Conservation (phyloP, 2,329 filamentous ascomycete species). For the Penicillium corylophilum region DNA sequence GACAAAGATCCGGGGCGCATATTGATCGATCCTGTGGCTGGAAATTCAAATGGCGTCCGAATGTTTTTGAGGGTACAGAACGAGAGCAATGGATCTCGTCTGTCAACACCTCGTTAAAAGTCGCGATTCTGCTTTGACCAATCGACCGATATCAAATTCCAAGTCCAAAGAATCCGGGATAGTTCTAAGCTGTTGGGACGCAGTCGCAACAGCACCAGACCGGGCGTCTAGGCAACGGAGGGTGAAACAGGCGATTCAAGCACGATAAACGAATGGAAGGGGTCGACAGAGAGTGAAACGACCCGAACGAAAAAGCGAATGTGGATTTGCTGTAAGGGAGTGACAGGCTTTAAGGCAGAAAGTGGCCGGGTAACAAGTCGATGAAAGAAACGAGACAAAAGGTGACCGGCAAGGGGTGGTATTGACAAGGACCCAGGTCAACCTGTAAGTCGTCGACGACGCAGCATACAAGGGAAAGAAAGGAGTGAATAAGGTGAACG, state of each 20-base stretch:
- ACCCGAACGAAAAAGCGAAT: constrained; percentile 17
- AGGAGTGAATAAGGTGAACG: constrained; percentile 28
- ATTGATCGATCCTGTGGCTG: constrained; percentile 14
- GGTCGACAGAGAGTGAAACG: constrained; percentile 19
- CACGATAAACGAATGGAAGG: constrained; percentile 24
- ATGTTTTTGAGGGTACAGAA: constrained; percentile 16
- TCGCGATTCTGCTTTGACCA: background rate
- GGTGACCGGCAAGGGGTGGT: constrained; percentile 22
- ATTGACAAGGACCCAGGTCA: constrained; percentile 24
- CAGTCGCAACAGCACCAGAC: constrained; percentile 15
- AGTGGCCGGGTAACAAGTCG: constrained; percentile 10
- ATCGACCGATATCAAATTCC: background rate
- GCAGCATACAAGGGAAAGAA: constrained; percentile 20
- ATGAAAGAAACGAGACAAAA: constrained; percentile 1
- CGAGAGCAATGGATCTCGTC: constrained; percentile 18
- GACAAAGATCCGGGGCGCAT: constrained; percentile 34
- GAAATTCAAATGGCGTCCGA: constrained; percentile 4
- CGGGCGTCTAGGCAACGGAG: constrained; percentile 22
- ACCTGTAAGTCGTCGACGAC: constrained; percentile 14
- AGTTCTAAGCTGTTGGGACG: constrained; percentile 8
- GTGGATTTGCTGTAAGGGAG: constrained; percentile 18
- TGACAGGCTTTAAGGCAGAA: constrained; percentile 13
- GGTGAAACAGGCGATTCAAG: constrained; percentile 19
- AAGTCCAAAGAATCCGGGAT: background rate
- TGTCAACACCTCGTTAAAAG: constrained; percentile 14